A percentile compares a stretch with the other conserved stretches of the same genome.
These are phyloP conservation scores for Colletotrichum lupini DNA, from an alignment of 2,329 filamentous ascomycete species.

Conservation along the genomic window DNA sequence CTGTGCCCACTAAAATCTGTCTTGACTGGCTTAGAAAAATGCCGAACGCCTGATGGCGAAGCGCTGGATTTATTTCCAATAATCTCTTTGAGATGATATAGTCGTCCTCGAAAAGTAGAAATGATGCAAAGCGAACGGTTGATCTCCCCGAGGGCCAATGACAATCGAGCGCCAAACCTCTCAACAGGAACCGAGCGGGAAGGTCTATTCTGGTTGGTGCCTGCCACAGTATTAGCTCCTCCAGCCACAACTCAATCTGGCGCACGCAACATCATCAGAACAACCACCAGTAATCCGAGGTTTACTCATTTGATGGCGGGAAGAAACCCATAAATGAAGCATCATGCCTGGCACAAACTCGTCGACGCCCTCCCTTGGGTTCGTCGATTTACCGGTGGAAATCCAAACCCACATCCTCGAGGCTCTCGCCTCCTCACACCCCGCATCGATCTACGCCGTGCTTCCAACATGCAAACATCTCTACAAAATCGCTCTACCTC, in stretches of 20 bases:
- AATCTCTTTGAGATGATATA: not conserved
- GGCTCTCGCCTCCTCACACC: not conserved
- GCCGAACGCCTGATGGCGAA: too few relatives aligned
- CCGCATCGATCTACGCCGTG: not conserved
- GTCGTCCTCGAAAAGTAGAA: not conserved
- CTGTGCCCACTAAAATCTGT: too few relatives aligned
- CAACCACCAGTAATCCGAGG: not conserved
- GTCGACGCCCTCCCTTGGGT: fast-evolving
- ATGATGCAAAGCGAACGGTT: not conserved
- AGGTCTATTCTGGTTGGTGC: not conserved
- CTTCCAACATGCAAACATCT: constrained; percentile 5
- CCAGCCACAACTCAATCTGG: not conserved
- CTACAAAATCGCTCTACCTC: not conserved
- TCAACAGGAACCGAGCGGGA: not conserved
- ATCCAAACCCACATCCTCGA: not conserved
- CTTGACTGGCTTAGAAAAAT: too few relatives aligned
- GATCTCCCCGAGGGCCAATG: not conserved
- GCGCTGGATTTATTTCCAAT: too few relatives aligned
- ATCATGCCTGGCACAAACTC: not conserved
- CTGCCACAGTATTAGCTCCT: not conserved
- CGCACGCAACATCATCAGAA: not conserved
- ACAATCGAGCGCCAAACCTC: not conserved
- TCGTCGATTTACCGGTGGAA: not conserved
- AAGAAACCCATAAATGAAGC: not conserved
- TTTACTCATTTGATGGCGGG: not conserved